These are phyloP conservation scores for Aspergillus cristatus DNA, from an alignment of 495 filamentous ascomycete species.

Conservation along the genomic window DNA sequence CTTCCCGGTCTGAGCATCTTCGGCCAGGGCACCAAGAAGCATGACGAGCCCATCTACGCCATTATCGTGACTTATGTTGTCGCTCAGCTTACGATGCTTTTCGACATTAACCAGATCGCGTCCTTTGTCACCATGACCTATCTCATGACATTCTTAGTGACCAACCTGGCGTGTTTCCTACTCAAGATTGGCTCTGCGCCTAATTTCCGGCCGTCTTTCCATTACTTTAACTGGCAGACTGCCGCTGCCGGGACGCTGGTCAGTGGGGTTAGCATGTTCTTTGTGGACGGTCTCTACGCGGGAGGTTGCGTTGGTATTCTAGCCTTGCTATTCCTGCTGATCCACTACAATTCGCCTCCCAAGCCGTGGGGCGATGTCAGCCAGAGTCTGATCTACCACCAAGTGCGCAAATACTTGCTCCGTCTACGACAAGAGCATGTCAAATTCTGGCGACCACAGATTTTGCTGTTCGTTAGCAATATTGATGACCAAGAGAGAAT, in stretches of 20 bases:
- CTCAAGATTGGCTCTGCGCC: conserved; percentile 89
- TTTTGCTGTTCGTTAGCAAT: conserved; percentile 76
- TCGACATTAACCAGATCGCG: conserved; percentile 80
- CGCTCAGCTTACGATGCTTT: conserved; percentile 72
- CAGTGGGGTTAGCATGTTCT: conserved; percentile 77
- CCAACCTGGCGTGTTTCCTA: conserved; percentile 79
- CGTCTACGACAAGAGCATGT: conserved; percentile 79
- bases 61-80: conserved; percentile 69
- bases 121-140: conserved; percentile 86
- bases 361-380: conserved; percentile 89
- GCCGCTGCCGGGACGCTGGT: conserved; percentile 63
- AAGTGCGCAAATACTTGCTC: conserved; percentile 81
- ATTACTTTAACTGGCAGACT: conserved; percentile 81
- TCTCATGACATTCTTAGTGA: conserved; percentile 54
- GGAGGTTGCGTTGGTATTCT: conserved; percentile 64
- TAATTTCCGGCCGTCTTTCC: conserved; percentile 82
- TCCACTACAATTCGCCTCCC: conserved; percentile 76
- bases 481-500: conserved; percentile 67
- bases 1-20: conserved; percentile 69
- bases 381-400: conserved; percentile 83
- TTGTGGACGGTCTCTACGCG: conserved; percentile 78
- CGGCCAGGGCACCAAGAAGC: conserved; percentile 61
- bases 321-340: conserved; percentile 67
- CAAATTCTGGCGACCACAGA: conserved; percentile 86
- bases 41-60: conserved; percentile 69